Conservation (phyloP, 345 rosid genomes). For the Aethionema arabicum region DNA sequence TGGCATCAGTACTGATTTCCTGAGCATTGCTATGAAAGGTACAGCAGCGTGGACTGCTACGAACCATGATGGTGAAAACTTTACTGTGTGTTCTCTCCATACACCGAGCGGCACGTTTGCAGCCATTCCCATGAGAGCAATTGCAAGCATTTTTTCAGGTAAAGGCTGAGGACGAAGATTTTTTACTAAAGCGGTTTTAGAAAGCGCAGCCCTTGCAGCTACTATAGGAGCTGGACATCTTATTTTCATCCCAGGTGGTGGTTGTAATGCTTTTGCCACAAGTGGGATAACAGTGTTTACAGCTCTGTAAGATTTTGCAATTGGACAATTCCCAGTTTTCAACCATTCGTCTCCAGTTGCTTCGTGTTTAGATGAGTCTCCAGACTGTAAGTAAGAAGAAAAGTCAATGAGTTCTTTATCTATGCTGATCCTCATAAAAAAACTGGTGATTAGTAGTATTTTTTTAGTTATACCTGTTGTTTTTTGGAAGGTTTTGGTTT, state of each 20-base stretch:
- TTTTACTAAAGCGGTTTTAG: conserved; percentile 68
- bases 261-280: conserved; percentile 59
- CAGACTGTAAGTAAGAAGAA: conserved; percentile 42
- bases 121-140: conserved; percentile 87
- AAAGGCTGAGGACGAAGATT: conserved; percentile 81
- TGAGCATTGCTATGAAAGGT: conserved; percentile 86
- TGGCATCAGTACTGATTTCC: conserved; percentile 84
- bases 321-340: conserved; percentile 78
- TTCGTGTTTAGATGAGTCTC: conserved; percentile 57
- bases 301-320: conserved; percentile 84
- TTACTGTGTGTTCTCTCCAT: conserved; percentile 85
- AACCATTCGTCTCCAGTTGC: conserved; percentile 78
- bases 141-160: conserved; percentile 76
- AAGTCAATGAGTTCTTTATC: conserved; percentile 11
- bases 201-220: conserved; percentile 84
- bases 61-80: conserved; percentile 84
- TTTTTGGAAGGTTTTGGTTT: conserved; percentile 54
- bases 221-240: conserved; percentile 81
- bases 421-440: not conserved
- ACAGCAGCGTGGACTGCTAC: conserved; percentile 90
- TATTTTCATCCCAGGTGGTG: conserved; percentile 60
- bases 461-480: conserved; percentile 51
- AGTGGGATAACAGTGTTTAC: conserved; percentile 71
- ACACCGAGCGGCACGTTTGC: conserved; percentile 76
- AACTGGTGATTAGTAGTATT: not conserved